These are phyloP conservation scores for Scheffersomyces insectosa DNA, from an alignment of 1,139 yeast genomes.

Conservation along the genomic window DNA sequence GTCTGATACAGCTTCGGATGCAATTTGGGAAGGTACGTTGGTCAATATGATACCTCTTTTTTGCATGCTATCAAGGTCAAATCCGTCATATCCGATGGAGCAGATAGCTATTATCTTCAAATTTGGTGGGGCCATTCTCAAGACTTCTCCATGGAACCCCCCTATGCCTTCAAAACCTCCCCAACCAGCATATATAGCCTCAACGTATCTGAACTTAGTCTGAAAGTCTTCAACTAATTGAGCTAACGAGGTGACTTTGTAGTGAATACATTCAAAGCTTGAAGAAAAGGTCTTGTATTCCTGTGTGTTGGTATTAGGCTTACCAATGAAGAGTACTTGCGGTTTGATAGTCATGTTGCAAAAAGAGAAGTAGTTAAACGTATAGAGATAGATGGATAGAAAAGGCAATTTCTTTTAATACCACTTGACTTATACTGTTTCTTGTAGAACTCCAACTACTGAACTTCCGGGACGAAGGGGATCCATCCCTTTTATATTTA, in stretches of 20 bases:
- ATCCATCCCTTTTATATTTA: no score
- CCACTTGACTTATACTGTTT: no score
- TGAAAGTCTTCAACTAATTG: slow-evolving; percentile 31
- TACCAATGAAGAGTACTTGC: slow-evolving; percentile 49
- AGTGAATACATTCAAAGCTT: slow-evolving; percentile 45
- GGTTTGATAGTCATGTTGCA: slow-evolving; percentile 19
- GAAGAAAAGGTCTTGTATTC: slow-evolving; percentile 38
- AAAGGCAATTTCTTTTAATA: no score
- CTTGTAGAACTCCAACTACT: no score
- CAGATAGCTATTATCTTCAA: slow-evolving; percentile 22
- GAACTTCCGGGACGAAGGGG: no score
- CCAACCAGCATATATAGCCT: slow-evolving; percentile 26
- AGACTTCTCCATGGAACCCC: slow-evolving; percentile 19
- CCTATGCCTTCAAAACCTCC: slow-evolving; percentile 18
- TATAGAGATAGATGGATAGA: no score
- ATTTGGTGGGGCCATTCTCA: slow-evolving; percentile 17
- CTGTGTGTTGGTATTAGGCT: slow-evolving; percentile 35
- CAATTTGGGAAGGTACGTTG: slow-evolving; percentile 20
- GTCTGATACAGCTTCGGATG: slow-evolving; percentile 27
- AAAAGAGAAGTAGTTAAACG: not conserved
- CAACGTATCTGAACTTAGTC: slow-evolving; percentile 15
- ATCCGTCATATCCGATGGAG: slow-evolving; percentile 23
- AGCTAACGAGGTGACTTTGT: slow-evolving; percentile 41
- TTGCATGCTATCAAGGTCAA: slow-evolving; percentile 16
- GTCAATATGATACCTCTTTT: slow-evolving; percentile 21